These are phyloP conservation scores for Sonneratia alba DNA, from an alignment of 345 rosid genomes.

Conservation along the genomic window DNA sequence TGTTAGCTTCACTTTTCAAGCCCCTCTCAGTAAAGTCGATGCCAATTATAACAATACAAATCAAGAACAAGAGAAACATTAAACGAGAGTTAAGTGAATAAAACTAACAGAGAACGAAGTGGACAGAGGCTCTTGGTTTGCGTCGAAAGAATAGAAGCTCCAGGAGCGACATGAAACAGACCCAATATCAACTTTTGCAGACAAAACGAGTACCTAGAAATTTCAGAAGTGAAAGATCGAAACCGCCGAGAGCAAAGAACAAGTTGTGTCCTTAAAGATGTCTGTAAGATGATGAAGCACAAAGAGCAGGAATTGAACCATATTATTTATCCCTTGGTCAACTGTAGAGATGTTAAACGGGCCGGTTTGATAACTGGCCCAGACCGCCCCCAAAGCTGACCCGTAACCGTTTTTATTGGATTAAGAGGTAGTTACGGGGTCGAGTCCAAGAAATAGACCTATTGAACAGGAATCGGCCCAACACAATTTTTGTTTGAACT, in stretches of 20 bases:
- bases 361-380: no score
- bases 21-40: conserved; percentile 6
- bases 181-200: not conserved
- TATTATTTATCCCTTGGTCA: no score
- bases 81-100: not conserved
- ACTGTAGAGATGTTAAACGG: no score
- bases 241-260: not conserved
- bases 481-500: no score
- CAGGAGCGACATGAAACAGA: not conserved
- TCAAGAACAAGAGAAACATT: conserved; percentile 1
- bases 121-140: not conserved
- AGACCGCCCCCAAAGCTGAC: no score
- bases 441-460: no score
- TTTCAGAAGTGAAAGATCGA: not conserved
- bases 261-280: not conserved
- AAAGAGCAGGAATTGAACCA: not conserved
- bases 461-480: no score
- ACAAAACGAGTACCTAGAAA: not conserved
- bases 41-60: not conserved
- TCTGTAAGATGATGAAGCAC: not conserved
- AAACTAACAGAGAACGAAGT: not conserved
- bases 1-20: conserved; percentile 40
- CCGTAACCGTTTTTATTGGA: no score
- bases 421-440: no score
- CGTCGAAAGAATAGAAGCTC: not conserved